Conservation (phyloP, 306 rosid species). For the Corylus avellana region DNA sequence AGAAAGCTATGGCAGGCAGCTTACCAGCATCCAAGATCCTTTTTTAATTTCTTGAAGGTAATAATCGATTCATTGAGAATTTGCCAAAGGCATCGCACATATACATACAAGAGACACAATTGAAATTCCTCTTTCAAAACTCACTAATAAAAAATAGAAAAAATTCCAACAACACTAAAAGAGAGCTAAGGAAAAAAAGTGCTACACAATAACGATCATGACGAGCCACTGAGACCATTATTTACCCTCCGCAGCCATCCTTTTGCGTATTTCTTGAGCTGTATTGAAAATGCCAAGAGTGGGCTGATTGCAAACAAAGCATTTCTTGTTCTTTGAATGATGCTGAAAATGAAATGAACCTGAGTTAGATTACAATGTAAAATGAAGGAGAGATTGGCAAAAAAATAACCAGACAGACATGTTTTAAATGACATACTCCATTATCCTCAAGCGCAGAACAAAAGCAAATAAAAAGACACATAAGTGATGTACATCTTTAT, state of each 20-base stretch:
- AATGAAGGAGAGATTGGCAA: not conserved
- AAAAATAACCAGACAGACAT: not conserved
- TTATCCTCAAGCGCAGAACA: not conserved
- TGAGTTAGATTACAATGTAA: not conserved
- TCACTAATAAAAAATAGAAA: not conserved
- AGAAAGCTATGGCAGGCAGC: no score
- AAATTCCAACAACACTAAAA: not conserved
- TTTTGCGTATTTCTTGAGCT: slow-evolving; percentile 67
- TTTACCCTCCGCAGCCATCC: slow-evolving; percentile 54
- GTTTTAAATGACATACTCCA: not conserved
- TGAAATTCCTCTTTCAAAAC: not conserved
- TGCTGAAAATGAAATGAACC: slow-evolving; percentile 46
- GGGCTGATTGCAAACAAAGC: slow-evolving; percentile 81
- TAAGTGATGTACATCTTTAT: not conserved
- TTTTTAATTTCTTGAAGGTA: not conserved
- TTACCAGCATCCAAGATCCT: no score
- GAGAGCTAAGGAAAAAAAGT: not conserved
- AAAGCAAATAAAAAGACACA: not conserved
- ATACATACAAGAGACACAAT: not conserved
- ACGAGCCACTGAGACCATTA: slow-evolving; percentile 5
- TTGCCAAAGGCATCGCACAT: not conserved
- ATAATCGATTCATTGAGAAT: not conserved
- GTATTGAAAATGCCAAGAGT: slow-evolving; percentile 71
- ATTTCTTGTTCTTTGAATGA: slow-evolving; percentile 81
- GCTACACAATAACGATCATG: slow-evolving; percentile 15